Percentiles rank a stretch among this genome's conserved stretches.
Conservation (phyloP, 371 early-diverging fungal species). For the Mucor lusitanicus region DNA sequence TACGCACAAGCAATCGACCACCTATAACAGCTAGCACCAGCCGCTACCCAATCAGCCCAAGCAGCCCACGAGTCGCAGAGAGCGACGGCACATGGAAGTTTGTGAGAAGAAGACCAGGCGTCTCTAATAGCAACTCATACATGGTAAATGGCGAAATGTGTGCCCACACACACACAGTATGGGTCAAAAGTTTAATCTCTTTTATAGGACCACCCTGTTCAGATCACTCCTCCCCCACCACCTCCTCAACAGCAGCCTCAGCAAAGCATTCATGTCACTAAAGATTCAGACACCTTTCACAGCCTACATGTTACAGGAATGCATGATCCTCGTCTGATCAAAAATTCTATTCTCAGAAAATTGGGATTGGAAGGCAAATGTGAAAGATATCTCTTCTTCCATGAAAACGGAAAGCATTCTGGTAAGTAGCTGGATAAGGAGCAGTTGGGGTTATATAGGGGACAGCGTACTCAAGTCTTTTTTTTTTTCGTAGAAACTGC, state of each 20-base stretch:
- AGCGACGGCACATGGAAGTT: constrained; percentile 24
- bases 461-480: neutral
- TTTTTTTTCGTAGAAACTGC: constrained; percentile 25
- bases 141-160: neutral
- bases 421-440: constrained; percentile 24
- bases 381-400: constrained; percentile 40
- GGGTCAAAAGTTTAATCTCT: neutral
- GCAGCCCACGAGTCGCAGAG: constrained; percentile 5
- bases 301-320: constrained; percentile 50
- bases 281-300: constrained; percentile 43
- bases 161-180: neutral
- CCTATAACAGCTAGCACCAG: neutral
- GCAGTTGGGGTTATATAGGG: neutral
- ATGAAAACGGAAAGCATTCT: constrained; percentile 46
- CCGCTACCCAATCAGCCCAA: constrained; percentile 8
- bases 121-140: neutral
- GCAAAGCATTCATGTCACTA: constrained; percentile 28
- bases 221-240: constrained; percentile 6
- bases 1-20: neutral
- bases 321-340: constrained; percentile 37
- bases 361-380: constrained; percentile 34
- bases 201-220: constrained; percentile 12
- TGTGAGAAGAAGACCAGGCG: constrained; percentile 14
- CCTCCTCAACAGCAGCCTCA: constrained; percentile 14
- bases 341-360: constrained; percentile 41